Percentiles rank a stretch among this genome's conserved stretches.
Conservation (phyloP, 352 stramenopile species). For the Phytophthora litchii region DNA sequence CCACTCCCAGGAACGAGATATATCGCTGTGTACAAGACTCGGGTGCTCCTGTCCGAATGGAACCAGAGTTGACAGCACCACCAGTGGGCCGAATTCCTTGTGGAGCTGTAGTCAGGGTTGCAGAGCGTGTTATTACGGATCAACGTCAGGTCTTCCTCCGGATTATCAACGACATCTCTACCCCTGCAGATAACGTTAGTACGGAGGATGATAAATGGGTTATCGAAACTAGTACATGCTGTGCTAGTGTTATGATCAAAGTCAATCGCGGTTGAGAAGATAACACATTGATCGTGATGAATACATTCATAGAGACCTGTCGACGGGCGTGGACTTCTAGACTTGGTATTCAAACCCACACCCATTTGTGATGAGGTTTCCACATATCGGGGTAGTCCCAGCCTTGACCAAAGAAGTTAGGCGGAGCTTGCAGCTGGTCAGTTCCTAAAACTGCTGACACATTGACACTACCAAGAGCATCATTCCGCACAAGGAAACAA, state of each 20-base stretch:
- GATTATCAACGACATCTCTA: slow-evolving; percentile 22
- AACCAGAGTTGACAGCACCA: slow-evolving; percentile 61
- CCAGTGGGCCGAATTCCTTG: slow-evolving; percentile 68
- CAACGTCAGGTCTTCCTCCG: slow-evolving; percentile 72
- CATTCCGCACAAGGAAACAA: slow-evolving; percentile 69
- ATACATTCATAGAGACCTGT: slow-evolving; percentile 1
- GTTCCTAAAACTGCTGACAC: slow-evolving; percentile 45
- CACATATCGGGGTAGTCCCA: slow-evolving; percentile 54
- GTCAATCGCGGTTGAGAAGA: slow-evolving; percentile 7
- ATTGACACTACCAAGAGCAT: slow-evolving; percentile 41
- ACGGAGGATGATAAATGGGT: slow-evolving; percentile 46
- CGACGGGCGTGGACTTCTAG: background rate
- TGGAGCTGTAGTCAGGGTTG: slow-evolving; percentile 53
- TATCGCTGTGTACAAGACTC: slow-evolving; percentile 80
- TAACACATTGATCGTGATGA: slow-evolving; percentile 1
- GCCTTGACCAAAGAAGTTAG: slow-evolving; percentile 75
- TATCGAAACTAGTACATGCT: slow-evolving; percentile 82
- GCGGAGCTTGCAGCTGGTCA: slow-evolving; percentile 46
- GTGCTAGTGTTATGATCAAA: slow-evolving; percentile 78
- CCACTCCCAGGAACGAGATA: slow-evolving; percentile 9
- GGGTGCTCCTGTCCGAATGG: slow-evolving; percentile 57
- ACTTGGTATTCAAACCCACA: slow-evolving; percentile 38
- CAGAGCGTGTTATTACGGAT: slow-evolving; percentile 61
- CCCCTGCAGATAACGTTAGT: background rate
- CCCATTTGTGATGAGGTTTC: slow-evolving; percentile 49